These are phyloP conservation scores for Colletotrichum sp. DNA, from an alignment of 2,329 filamentous ascomycete species.

Conservation along the genomic window DNA sequence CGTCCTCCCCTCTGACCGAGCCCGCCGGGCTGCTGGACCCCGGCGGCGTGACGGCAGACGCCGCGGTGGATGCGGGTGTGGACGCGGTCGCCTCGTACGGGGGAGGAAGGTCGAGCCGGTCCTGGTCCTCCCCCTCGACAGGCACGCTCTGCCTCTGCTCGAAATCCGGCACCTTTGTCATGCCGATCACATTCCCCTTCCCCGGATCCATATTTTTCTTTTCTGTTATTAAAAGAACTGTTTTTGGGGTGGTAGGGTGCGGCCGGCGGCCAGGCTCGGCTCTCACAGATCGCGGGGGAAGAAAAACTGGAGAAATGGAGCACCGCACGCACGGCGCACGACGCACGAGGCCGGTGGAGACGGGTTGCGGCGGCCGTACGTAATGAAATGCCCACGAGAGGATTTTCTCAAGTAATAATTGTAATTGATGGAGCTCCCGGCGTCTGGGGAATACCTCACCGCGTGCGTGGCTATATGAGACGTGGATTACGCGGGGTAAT, in stretches of 20 bases:
- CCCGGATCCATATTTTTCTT: neutral
- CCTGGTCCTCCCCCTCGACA: neutral
- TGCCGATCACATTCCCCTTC: neutral
- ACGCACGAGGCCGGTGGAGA: neutral
- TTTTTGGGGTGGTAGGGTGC: neutral
- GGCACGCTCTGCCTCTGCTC: neutral
- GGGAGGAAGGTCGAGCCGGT: neutral
- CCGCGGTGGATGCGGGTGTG: neutral
- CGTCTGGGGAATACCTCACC: neutral
- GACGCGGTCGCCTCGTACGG: slow-evolving; percentile 4
- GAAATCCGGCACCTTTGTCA: neutral
- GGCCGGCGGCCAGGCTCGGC: slow-evolving; percentile 7
- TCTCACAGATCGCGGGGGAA: neutral
- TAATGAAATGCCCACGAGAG: neutral
- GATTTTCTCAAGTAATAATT: slow-evolving; percentile 20
- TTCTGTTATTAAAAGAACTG: neutral
- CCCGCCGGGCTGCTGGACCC: neutral
- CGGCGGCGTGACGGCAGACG: neutral
- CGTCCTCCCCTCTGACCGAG: neutral
- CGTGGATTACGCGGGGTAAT: slow-evolving; percentile 21
- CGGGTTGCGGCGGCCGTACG: slow-evolving; percentile 3
- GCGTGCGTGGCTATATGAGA: neutral
- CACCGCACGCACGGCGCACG: neutral
- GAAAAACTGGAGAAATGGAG: neutral
- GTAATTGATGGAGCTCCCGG: slow-evolving; percentile 10